Conservation (phyloP, 768 basidiomycete genomes). For the Pleurotus eryngii region DNA sequence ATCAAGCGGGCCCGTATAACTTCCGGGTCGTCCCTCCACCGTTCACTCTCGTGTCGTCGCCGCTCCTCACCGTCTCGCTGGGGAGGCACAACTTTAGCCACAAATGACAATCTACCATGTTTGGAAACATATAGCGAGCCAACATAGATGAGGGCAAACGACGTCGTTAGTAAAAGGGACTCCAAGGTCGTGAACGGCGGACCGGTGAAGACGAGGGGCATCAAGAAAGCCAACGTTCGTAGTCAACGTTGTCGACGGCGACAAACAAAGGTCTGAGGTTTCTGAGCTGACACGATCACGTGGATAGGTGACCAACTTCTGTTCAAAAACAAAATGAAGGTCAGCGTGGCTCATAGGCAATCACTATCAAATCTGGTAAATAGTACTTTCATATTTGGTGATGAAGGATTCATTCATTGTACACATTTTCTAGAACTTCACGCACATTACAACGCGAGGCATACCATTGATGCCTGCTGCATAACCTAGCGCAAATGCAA, state of each 20-base stretch:
- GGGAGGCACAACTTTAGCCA: constrained; percentile 24
- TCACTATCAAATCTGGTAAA: no score
- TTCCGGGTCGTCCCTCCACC: constrained; percentile 78
- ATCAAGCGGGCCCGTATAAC: constrained; percentile 78
- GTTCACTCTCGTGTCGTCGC: constrained; percentile 33
- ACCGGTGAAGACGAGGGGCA: constrained; percentile 22
- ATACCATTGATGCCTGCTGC: no score
- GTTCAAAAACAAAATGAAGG: no score
- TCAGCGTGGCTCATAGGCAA: no score
- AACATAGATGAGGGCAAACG: constrained; percentile 70
- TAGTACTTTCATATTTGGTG: no score
- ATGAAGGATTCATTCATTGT: no score
- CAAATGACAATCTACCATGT: constrained; percentile 54
- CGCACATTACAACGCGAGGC: no score
- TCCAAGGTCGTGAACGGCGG: constrained; percentile 27
- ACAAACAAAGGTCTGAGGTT: neutral
- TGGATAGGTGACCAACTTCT: no score
- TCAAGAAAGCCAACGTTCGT: neutral
- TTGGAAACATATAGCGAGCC: constrained; percentile 79
- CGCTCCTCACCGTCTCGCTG: constrained; percentile 23
- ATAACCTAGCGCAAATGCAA: no score
- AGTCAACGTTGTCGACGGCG: neutral
- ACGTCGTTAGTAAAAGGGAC: constrained; percentile 54
- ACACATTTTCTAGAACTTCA: no score
- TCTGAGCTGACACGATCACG: no score